A percentile compares a stretch with the other conserved stretches of the same genome.
Evolutionary conservation across 768 basidiomycete species (phyloP).

Genomic region (Mycena galericulata): DNA sequence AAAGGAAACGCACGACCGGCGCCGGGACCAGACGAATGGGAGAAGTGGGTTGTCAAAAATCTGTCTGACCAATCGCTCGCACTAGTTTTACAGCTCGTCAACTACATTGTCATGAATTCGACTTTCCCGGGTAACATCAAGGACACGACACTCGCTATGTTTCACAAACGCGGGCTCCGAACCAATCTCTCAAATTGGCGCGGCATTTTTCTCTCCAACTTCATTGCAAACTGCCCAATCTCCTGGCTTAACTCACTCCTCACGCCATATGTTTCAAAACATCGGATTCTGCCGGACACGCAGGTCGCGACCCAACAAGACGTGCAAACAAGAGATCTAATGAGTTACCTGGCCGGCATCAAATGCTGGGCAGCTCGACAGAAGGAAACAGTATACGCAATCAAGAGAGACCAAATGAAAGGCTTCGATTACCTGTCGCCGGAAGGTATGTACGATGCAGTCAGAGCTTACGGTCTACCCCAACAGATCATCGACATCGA

Average conservation of each 20-base stretch:
- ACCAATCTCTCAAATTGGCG: slow-evolving; percentile 20
- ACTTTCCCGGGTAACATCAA: slow-evolving; percentile 43
- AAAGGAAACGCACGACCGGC: neutral
- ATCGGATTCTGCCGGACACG: slow-evolving; percentile 36
- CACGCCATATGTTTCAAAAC: slow-evolving; percentile 34
- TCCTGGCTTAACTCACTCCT: slow-evolving; percentile 39
- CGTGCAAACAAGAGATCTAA: slow-evolving; percentile 41
- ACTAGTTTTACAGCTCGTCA: slow-evolving; percentile 41
- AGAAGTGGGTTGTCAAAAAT: slow-evolving; percentile 7
- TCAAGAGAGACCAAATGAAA: slow-evolving; percentile 47
- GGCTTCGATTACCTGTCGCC: slow-evolving; percentile 45
- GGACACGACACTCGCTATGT: slow-evolving; percentile 37
- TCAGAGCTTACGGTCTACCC: slow-evolving; percentile 43
- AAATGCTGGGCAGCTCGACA: slow-evolving; percentile 38
- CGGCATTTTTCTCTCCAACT: slow-evolving; percentile 42
- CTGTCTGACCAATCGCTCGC: neutral
- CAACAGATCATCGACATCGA: slow-evolving; percentile 37
- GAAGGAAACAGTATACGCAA: slow-evolving; percentile 34
- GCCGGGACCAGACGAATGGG: neutral
- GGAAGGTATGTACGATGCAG: slow-evolving; percentile 46
- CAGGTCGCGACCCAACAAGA: slow-evolving; percentile 46
- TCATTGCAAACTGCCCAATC: slow-evolving; percentile 32
- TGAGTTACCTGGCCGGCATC: slow-evolving; percentile 35
- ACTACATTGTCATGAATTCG: slow-evolving; percentile 41
- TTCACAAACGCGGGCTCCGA: slow-evolving; percentile 39